These are phyloP conservation scores for Periconia digitata DNA, from an alignment of 2,329 filamentous ascomycete genomes.

Conservation along the genomic window DNA sequence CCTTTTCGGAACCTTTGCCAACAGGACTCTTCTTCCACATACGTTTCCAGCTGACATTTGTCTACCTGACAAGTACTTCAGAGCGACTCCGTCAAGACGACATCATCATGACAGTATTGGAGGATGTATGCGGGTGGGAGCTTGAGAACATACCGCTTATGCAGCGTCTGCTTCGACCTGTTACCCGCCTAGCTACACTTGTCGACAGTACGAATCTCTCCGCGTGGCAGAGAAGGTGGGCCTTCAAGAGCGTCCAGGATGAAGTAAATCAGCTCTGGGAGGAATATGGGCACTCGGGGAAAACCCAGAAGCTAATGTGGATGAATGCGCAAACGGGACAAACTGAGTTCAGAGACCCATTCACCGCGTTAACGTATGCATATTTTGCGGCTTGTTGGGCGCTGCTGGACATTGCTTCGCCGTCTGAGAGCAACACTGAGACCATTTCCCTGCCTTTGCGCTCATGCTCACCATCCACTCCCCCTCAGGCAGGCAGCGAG, in stretches of 20 bases:
- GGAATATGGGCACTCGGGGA: background rate
- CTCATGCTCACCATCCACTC: background rate
- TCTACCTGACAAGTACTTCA: conserved; percentile 9
- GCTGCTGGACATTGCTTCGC: conserved; percentile 13
- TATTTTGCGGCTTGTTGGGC: conserved; percentile 19
- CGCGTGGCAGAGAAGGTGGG: background rate
- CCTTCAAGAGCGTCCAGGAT: conserved; percentile 1
- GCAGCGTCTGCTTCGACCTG: conserved; percentile 3
- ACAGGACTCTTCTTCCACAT: conserved; percentile 20
- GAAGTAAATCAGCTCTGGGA: conserved; percentile 5
- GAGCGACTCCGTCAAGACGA: conserved; percentile 3
- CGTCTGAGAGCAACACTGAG: background rate
- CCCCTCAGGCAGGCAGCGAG: no score
- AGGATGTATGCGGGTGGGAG: conserved; percentile 3
- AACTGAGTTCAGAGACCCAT: conserved; percentile 16
- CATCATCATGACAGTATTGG: conserved; percentile 3
- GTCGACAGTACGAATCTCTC: background rate
- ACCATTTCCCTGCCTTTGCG: background rate
- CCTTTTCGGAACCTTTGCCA: conserved; percentile 7
- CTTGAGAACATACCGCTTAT: conserved; percentile 5
- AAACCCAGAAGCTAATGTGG: conserved; percentile 6
- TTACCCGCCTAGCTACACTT: conserved; percentile 1
- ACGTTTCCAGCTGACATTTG: conserved; percentile 15
- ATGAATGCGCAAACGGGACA: conserved; percentile 4
- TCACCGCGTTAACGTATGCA: conserved; percentile 17